These are phyloP conservation scores for Epichloe baconii DNA, from an alignment of 2,329 filamentous ascomycete genomes.

Conservation along the genomic window DNA sequence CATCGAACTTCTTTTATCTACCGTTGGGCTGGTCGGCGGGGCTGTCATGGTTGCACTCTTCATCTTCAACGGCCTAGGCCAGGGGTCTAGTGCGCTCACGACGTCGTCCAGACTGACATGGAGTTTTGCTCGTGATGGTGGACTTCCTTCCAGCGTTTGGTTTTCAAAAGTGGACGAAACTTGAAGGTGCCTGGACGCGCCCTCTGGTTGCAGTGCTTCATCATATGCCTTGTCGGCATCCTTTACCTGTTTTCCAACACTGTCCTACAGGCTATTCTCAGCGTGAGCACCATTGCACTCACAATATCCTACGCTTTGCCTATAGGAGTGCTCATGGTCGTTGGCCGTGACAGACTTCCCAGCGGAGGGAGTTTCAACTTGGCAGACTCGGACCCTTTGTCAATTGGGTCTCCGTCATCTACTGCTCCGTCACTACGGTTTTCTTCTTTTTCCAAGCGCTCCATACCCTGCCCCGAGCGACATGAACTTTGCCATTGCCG, in stretches of 20 bases:
- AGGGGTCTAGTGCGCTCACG: slow-evolving; percentile 37
- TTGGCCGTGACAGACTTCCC: slow-evolving; percentile 39
- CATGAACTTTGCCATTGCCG: slow-evolving; percentile 45
- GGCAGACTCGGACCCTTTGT: slow-evolving; percentile 29
- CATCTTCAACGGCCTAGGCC: slow-evolving; percentile 41
- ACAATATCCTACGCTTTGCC: slow-evolving; percentile 37
- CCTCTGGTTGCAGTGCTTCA: slow-evolving; percentile 36
- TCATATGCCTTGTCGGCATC: slow-evolving; percentile 32
- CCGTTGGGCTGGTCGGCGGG: slow-evolving; percentile 23
- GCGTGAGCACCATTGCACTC: slow-evolving; percentile 42
- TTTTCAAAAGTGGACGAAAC: slow-evolving; percentile 28
- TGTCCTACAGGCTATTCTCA: slow-evolving; percentile 38
- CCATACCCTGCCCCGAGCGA: slow-evolving; percentile 33
- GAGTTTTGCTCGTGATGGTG: slow-evolving; percentile 42
- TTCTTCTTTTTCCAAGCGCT: slow-evolving; percentile 36
- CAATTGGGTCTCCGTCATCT: slow-evolving; percentile 37
- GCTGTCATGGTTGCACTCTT: slow-evolving; percentile 36
- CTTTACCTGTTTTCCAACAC: slow-evolving; percentile 41
- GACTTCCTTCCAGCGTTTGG: slow-evolving; percentile 31
- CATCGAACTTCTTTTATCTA: slow-evolving; percentile 31
- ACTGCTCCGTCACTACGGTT: slow-evolving; percentile 37
- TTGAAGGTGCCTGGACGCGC: slow-evolving; percentile 39
- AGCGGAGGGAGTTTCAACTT: slow-evolving; percentile 28
- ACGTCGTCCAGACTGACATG: slow-evolving; percentile 39
- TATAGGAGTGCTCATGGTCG: slow-evolving; percentile 32